phyloP scores from a whole-genome alignment of 2,329 filamentous ascomycete genomes.

The Chaetomium globosum region DNA sequence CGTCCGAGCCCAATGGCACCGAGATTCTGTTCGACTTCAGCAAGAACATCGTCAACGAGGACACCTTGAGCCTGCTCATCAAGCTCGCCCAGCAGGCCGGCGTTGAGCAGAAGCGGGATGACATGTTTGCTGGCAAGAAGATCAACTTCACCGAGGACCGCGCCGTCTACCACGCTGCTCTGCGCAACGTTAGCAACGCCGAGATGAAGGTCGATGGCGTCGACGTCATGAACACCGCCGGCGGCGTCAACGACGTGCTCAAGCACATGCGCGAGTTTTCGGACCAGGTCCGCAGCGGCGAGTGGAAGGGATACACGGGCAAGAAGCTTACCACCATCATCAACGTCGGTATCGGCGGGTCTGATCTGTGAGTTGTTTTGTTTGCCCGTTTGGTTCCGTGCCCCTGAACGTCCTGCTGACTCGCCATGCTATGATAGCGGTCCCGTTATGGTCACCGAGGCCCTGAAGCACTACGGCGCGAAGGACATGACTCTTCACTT shows the following conservation, averaged over 20 bases:
- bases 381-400: not conserved
- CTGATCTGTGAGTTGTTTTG: conserved; percentile 76
- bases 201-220: conserved; percentile 82
- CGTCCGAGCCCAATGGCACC: conserved; percentile 56
- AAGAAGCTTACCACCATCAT: conserved; percentile 96
- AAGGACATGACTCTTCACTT: conserved; percentile 90
- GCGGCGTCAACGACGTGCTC: conserved; percentile 86
- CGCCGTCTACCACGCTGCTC: conserved; percentile 91
- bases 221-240: conserved; percentile 87
- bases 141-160: conserved; percentile 99
- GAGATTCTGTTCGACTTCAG: conserved; percentile 98
- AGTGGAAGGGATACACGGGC: conserved; percentile 96
- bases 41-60: conserved; percentile 97
- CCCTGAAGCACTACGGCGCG: conserved; percentile 90
- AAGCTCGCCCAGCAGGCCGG: conserved; percentile 90
- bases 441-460: conserved; percentile 98
- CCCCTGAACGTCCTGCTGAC: not conserved
- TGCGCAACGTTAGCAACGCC: conserved; percentile 80
- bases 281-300: conserved; percentile 87
- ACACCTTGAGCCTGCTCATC: conserved; percentile 83
- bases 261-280: conserved; percentile 99
- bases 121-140: conserved; percentile 96
- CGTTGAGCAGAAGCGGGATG: conserved; percentile 90
- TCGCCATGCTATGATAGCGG: conserved; percentile 57
- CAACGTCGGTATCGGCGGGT: conserved; percentile 98